Evolutionary conservation across 2,329 filamentous ascomycete genomes (phyloP).

Genomic region (Endoconidiophora polonica): DNA sequence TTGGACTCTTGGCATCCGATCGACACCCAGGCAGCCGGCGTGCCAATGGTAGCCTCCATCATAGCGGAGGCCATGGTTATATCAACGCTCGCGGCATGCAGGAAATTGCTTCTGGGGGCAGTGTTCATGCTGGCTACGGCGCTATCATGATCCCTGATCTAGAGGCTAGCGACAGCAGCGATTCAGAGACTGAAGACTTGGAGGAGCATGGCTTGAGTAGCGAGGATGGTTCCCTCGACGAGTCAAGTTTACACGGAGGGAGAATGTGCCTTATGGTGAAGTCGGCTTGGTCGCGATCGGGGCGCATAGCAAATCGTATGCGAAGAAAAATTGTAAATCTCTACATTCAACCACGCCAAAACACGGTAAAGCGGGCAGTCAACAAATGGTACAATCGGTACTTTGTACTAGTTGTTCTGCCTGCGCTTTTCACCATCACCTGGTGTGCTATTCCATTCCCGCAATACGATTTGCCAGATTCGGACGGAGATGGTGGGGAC

Average conservation of each 20-base stretch:
- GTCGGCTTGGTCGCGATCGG: neutral
- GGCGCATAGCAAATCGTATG: slow-evolving; percentile 11
- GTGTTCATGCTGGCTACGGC: slow-evolving; percentile 41
- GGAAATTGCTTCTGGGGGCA: slow-evolving; percentile 22
- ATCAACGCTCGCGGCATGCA: slow-evolving; percentile 15
- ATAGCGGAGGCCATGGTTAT: slow-evolving; percentile 24
- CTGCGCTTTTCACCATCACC: slow-evolving; percentile 39
- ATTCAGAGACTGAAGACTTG: slow-evolving; percentile 16
- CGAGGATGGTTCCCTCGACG: neutral
- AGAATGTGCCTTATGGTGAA: neutral
- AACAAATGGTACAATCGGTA: slow-evolving; percentile 49
- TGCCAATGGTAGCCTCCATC: slow-evolving; percentile 10
- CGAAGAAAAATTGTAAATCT: slow-evolving; percentile 30
- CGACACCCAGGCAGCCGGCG: slow-evolving; percentile 13
- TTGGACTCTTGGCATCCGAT: slow-evolving; percentile 9
- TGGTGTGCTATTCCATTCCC: slow-evolving; percentile 53
- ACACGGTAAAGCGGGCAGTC: slow-evolving; percentile 39
- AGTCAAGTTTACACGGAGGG: neutral
- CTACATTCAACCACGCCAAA: slow-evolving; percentile 44
- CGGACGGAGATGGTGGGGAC: slow-evolving; percentile 23
- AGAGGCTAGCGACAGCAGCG: slow-evolving; percentile 20
- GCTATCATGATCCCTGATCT: slow-evolving; percentile 30
- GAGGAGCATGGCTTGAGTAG: slow-evolving; percentile 10
- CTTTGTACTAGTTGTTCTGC: slow-evolving; percentile 42
- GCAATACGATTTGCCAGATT: slow-evolving; percentile 36